phyloP scores from a whole-genome alignment of 75 land plant genomes.

The Larix kaempferi region DNA sequence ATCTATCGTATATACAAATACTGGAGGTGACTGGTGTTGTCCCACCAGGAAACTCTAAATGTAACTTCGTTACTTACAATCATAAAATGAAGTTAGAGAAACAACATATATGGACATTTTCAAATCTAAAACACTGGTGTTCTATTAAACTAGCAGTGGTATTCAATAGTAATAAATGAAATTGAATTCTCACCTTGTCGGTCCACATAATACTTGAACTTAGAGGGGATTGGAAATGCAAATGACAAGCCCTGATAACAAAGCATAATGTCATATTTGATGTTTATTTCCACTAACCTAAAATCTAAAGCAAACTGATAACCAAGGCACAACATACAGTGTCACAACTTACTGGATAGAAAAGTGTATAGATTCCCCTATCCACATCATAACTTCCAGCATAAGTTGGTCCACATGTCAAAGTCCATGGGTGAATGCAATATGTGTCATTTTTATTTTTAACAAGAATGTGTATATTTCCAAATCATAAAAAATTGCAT shows the following conservation, averaged over 20 bases:
- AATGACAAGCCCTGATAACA: constrained; percentile 77
- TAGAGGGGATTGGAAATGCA: constrained; percentile 89
- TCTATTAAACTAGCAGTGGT: not conserved
- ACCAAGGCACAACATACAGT: not conserved
- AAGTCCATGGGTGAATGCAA: too few relatives aligned
- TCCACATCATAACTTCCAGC: constrained; percentile 91
- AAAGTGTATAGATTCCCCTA: constrained; percentile 72
- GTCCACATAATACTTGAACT: constrained; percentile 67
- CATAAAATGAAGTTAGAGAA: not conserved
- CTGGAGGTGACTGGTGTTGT: constrained; percentile 94
- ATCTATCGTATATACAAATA: constrained; percentile 80
- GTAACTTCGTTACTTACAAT: constrained; percentile 60
- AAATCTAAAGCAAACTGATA: constrained; percentile 2
- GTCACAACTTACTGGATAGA: constrained; percentile 77
- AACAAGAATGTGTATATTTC: too few relatives aligned
- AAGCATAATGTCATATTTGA: too few relatives aligned
- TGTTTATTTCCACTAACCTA: too few relatives aligned
- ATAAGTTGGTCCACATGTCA: constrained; percentile 94
- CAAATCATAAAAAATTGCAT: too few relatives aligned
- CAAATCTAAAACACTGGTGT: not conserved
- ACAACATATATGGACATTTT: not conserved
- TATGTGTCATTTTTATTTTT: too few relatives aligned
- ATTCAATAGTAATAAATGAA: not conserved
- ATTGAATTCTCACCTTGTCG: constrained; percentile 57
- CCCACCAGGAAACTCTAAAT: constrained; percentile 93